A percentile compares a stretch with the other conserved stretches of the same genome.
phyloP scores from a whole-genome alignment of 176 grass and related monocot species.

The Eragrostis curvula region DNA sequence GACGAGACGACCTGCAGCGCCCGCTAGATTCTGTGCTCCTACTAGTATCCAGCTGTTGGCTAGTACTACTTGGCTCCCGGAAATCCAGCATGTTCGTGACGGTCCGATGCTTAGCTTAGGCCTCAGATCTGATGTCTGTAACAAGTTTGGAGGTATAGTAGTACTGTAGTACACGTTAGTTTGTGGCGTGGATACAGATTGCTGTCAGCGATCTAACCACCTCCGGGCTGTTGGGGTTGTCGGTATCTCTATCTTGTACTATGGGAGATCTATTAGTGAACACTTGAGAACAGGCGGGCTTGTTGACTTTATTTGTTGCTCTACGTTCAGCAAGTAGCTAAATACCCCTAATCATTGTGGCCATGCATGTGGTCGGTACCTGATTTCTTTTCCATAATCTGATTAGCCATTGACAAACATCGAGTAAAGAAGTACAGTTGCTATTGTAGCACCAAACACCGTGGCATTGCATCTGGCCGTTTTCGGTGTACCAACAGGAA shows the following conservation, averaged over 20 bases:
- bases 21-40: background rate
- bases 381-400: background rate
- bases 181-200: background rate
- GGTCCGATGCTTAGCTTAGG: too few species aligned
- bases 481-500: conserved; percentile 13
- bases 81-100: background rate
- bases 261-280: background rate
- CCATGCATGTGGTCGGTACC: background rate
- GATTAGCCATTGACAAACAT: background rate
- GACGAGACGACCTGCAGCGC: background rate
- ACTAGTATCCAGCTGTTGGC: too few species aligned
- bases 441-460: background rate
- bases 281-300: background rate
- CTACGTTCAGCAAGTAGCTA: background rate
- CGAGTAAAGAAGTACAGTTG: background rate
- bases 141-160: background rate
- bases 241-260: background rate
- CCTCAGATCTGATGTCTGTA: background rate
- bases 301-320: background rate
- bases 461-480: background rate
- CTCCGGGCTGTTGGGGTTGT: background rate
- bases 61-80: background rate
- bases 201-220: background rate
- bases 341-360: background rate
- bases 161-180: background rate